phyloP scores from a whole-genome alignment of 495 filamentous ascomycete species.

The Patellaria atrata region DNA sequence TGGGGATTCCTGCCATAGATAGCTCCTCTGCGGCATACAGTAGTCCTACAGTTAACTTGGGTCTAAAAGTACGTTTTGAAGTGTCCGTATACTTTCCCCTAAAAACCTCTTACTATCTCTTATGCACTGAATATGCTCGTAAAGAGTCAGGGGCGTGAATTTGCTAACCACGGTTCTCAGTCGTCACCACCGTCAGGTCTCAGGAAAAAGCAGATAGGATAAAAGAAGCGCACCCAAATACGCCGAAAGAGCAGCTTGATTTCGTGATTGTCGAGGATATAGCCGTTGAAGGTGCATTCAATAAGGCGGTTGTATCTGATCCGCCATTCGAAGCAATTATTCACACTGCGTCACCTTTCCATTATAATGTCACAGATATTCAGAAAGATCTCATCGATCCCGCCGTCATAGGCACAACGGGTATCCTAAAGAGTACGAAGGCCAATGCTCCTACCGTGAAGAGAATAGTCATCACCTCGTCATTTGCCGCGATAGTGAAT shows the following conservation, averaged over 20 bases:
- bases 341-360: slow-evolving; percentile 81
- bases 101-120: too few species aligned
- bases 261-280: slow-evolving; percentile 77
- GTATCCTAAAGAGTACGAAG: slow-evolving; percentile 62
- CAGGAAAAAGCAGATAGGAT: slow-evolving; percentile 67
- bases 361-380: slow-evolving; percentile 50
- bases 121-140: too few species aligned
- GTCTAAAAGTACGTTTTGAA: too few species aligned
- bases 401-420: slow-evolving; percentile 71
- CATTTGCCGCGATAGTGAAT: slow-evolving; percentile 64
- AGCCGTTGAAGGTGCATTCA: slow-evolving; percentile 58
- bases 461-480: slow-evolving; percentile 67
- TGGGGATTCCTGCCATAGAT: too few species aligned
- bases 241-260: slow-evolving; percentile 48
- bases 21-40: too few species aligned
- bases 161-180: too few species aligned
- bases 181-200: slow-evolving; percentile 73
- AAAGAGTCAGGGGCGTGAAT: too few species aligned
- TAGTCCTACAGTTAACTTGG: too few species aligned
- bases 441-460: slow-evolving; percentile 58
- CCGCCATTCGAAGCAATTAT: slow-evolving; percentile 74
- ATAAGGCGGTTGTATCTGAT: slow-evolving; percentile 55
- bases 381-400: slow-evolving; percentile 74
- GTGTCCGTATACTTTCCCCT: too few species aligned
- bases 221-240: slow-evolving; percentile 46